phyloP scores from a whole-genome alignment of 192 early-diverging fungal species.

The Coemansia reversa region DNA sequence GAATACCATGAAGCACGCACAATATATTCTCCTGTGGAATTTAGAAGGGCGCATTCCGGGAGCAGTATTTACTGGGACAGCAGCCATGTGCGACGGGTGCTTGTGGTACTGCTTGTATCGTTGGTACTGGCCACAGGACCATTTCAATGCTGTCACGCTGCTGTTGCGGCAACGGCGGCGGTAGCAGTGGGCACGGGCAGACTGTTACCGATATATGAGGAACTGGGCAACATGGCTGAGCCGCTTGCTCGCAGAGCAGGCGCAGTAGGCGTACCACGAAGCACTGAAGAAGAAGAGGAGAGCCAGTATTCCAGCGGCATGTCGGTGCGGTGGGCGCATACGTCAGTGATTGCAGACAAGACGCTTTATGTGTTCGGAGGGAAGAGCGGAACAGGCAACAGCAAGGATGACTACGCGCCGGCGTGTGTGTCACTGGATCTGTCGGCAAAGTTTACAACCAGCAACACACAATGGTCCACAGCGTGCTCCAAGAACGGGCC shows the following conservation, averaged over 20 bases:
- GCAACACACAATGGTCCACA: conserved; percentile 20
- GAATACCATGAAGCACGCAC: not conserved
- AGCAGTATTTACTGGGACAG: not conserved
- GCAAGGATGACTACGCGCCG: conserved; percentile 22
- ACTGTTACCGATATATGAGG: not conserved
- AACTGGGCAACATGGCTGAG: not conserved
- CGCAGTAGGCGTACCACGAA: not conserved
- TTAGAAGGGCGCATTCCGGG: not conserved
- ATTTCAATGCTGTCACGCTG: conserved; percentile 12
- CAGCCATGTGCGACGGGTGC: conserved; percentile 2
- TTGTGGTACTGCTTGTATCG: conserved; percentile 13
- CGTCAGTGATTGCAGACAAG: conserved; percentile 43
- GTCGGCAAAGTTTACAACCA: conserved; percentile 18
- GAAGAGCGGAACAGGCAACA: conserved; percentile 18
- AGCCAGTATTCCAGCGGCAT: conserved; percentile 18
- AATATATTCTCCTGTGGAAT: not conserved
- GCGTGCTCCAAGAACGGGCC: conserved; percentile 23
- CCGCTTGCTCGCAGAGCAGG: not conserved
- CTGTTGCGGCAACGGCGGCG: not conserved
- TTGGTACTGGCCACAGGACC: conserved; percentile 6
- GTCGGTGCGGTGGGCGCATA: conserved; percentile 31
- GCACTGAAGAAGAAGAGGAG: not conserved
- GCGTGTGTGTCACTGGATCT: conserved; percentile 37
- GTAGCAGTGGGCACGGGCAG: not conserved
- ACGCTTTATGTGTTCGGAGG: conserved; percentile 49